Evolutionary conservation across 176 grass and related monocot species (phyloP), one percentile per base, ranked within the genome.

Genomic region (Oropetium thomaeum): DNA sequence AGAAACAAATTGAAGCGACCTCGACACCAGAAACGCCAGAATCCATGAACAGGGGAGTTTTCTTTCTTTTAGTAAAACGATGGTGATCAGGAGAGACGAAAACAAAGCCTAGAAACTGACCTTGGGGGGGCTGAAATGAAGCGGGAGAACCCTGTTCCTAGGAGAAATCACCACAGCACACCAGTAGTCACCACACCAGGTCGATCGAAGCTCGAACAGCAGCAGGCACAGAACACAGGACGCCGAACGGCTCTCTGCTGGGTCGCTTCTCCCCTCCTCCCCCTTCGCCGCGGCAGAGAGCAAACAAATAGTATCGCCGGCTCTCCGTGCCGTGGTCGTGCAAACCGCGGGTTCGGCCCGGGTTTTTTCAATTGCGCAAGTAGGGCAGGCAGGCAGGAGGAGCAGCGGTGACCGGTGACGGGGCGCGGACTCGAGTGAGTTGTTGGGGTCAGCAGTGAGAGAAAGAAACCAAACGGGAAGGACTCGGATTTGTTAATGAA

Each of bases 291-390:
- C 5, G 23, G 38, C 22, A 17, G 5, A 12, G 5, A 12, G 67
- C 4, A 16, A 43, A 67, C 40, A 68, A 27, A 67, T 27, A 27
- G 17, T 19, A 34, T 17, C 1, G 25, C 7, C n/a, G n/a, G n/a
- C 23, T 13, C 54, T 58, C 12, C 53, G 23, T 17, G 7, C 1
- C 16, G 44, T 17, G 7, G 12, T 4, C 25, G 55, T 32, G 30
- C 8, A 34, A 51, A n/a, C 67, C 67, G 57, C 53, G 11, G 71
- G 51, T 54, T 25, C 19, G 47, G 3, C 39, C 25, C 39, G 23
- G 5, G 1, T 75, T 75, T 75, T 75, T 31, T 62, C 55, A 61
- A 61, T n/a, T 15, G 71, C 2, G 35, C 71, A 60, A 60, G 54
- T n/a, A 53, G 70, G 12, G 39, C 8, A 41, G 39, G 39, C 39